phyloP scores from a whole-genome alignment of 2,329 filamentous ascomycete species.

The Colletotrichum salicis region DNA sequence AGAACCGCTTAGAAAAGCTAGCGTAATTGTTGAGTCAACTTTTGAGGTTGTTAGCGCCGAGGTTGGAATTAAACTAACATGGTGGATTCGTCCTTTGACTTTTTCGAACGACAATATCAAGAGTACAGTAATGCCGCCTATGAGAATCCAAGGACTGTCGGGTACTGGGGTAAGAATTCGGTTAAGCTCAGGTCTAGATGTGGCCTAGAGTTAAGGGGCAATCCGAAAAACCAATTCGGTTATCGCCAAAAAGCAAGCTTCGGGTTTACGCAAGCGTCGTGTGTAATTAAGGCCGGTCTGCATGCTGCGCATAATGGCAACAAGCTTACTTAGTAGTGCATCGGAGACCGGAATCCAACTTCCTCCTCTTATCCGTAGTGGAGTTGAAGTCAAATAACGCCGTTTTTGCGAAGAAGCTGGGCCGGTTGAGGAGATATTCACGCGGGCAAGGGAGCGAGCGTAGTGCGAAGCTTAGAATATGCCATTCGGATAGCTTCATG shows the following conservation, averaged over 20 bases:
- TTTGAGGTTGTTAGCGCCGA: neutral
- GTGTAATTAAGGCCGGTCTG: neutral
- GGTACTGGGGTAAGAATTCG: neutral
- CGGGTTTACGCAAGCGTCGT: slow-evolving; percentile 5
- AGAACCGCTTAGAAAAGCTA: neutral
- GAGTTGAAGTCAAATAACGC: neutral
- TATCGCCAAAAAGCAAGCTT: neutral
- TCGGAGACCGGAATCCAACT: neutral
- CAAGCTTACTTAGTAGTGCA: neutral
- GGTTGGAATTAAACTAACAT: neutral
- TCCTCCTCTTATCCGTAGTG: neutral
- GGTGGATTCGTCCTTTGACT: neutral
- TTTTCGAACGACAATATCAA: neutral
- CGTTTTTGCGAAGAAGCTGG: neutral
- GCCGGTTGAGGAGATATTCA: neutral
- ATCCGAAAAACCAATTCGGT: neutral
- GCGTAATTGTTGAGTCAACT: slow-evolving; percentile 16
- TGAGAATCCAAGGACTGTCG: neutral
- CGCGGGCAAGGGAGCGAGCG: too few relatives aligned
- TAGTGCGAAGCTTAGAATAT: neutral
- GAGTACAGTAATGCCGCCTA: neutral
- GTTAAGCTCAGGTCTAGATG: neutral
- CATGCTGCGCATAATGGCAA: neutral
- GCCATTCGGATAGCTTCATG: neutral
- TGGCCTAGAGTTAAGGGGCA: neutral